Base-by-base conservation (phyloP, 345 rosid genomes). In the Carallia brachiata region DNA sequence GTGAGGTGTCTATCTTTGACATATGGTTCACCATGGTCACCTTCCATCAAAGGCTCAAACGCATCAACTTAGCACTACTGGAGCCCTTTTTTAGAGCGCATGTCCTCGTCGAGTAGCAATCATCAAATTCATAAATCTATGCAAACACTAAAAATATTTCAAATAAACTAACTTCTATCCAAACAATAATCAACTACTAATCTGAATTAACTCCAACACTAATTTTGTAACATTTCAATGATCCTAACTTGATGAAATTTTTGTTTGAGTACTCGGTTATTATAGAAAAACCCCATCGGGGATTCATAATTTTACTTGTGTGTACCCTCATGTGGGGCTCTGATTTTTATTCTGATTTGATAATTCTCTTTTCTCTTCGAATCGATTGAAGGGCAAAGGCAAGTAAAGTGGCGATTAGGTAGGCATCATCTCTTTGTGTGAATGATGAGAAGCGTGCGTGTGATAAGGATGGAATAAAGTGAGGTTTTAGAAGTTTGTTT, bases 381-480 rank as follows among this genome's bases (percentile, higher is more conserved):
- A 66, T 62, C 67, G 53, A 70, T 30, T 12, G 10, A 27, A 19
- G 31, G 60, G 32, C 60, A 27, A 56, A 37, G 56, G 23, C 52
- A 62, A 63, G 53, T 17, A 15, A 62, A 61, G 62, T 10, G 6
- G 62, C 9, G 36, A 62, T 23, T 36, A 12, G 66, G 5, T 7
- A 63, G 73, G 65, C 50, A 47, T 5, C 53, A 34, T 61, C 62
- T 58, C n/a, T 69, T 65, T 69, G 31, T 68, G 61, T 36, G 67
- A 4, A 52, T n/a, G 17, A 63, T 36, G 62, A 60, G 63, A 61
- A 68, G 83, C 73, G 76, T 79, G 81, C 79, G 75, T 63, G 74
- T 61, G 81, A 67, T 76, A 44, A 73, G 56, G 76, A 78, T 52
- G 77, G 81, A 73, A 78, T 80, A 73, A 80, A 80, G 80, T 27